These are phyloP conservation scores for Gynochthodes officinalis DNA, from an alignment of 257 asterid species.

Conservation along the genomic window DNA sequence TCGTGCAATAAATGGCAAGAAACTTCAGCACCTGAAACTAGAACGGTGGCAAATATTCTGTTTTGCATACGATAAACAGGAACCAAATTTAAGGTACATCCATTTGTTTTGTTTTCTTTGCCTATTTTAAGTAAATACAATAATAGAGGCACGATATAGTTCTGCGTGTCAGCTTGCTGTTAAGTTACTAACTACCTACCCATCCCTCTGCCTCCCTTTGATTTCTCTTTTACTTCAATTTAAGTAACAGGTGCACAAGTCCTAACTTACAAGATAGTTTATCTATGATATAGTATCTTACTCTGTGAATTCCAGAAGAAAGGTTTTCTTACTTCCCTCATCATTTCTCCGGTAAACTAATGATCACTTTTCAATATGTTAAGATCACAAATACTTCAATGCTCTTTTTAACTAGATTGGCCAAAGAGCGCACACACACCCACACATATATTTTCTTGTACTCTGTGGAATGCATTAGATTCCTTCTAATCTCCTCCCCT, in stretches of 20 bases:
- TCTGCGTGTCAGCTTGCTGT: neutral
- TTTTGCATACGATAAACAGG: neutral
- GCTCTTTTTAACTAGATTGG: neutral
- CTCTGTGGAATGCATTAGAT: too few species aligned
- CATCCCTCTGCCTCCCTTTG: neutral
- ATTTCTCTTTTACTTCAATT: neutral
- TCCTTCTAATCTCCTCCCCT: too few species aligned
- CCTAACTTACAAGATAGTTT: neutral
- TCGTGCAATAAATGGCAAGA: neutral
- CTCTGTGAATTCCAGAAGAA: neutral
- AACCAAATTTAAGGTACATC: neutral
- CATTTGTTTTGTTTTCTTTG: neutral
- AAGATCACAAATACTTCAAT: neutral
- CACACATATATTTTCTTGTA: too few species aligned
- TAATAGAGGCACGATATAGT: constrained; percentile 6
- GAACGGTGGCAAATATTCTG: neutral
- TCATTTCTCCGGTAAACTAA: neutral
- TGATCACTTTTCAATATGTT: neutral
- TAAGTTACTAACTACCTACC: neutral
- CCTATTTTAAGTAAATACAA: neutral
- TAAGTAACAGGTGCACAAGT: neutral
- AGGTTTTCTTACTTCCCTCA: neutral
- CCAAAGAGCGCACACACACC: too few species aligned
- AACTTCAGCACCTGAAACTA: neutral
- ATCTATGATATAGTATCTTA: neutral